Conservation (phyloP, 2,329 filamentous ascomycete species). For the Alternaria atra region DNA sequence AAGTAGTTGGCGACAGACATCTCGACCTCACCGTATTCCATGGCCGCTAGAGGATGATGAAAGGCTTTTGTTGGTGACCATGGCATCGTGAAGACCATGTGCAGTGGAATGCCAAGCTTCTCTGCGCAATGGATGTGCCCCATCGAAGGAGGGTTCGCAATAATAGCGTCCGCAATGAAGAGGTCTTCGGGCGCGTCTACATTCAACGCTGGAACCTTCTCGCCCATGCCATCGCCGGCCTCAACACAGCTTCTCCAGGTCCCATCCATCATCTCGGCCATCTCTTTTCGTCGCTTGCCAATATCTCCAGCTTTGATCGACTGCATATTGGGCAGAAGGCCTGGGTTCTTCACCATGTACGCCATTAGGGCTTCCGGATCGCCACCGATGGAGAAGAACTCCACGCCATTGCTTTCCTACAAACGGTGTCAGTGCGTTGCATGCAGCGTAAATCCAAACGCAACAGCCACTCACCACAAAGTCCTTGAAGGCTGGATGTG, state of each 20-base stretch:
- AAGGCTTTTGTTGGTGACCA: constrained; percentile 59
- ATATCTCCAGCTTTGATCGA: constrained; percentile 45
- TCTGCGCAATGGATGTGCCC: constrained; percentile 71
- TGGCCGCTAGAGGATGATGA: constrained; percentile 62
- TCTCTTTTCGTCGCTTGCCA: constrained; percentile 39
- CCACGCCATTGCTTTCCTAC: constrained; percentile 34
- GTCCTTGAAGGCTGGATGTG: constrained; percentile 34
- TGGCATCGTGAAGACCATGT: constrained; percentile 84
- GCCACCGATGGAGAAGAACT: constrained; percentile 52
- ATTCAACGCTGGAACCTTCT: constrained; percentile 17
- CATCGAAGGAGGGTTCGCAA: constrained; percentile 38
- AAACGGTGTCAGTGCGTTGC: no score
- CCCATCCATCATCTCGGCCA: constrained; percentile 43
- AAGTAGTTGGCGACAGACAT: constrained; percentile 54
- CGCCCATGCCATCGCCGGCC: constrained; percentile 43
- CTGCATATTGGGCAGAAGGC: constrained; percentile 46
- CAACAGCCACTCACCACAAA: no score
- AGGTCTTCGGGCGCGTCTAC: constrained; percentile 52
- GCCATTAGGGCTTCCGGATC: constrained; percentile 57
- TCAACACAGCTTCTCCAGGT: constrained; percentile 52
- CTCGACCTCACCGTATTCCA: constrained; percentile 51
- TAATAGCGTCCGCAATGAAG: constrained; percentile 74
- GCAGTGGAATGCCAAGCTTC: constrained; percentile 75
- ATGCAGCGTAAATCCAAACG: no score
- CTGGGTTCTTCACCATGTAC: constrained; percentile 61